Evolutionary conservation across 257 asterid species (phyloP), one percentile per base, ranked within the genome.

Genomic region (Jaltomata sinuosa): DNA sequence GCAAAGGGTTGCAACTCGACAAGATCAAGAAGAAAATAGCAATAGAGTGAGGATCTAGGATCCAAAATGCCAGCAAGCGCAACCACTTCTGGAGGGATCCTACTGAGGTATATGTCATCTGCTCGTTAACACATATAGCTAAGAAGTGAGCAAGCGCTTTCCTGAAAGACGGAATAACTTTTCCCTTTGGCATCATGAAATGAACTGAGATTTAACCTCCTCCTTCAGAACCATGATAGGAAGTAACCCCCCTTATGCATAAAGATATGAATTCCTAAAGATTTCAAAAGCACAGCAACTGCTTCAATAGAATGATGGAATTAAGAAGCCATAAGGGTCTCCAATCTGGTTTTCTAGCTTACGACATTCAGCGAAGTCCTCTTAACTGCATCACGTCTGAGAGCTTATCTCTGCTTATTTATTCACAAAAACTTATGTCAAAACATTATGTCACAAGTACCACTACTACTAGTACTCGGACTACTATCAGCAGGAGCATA

Each of bases 141-240:
- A 22, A 38, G 82, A 71, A 45, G 82, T 74, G n/a, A 55, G 38
- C 2, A 64, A 64, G 29, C 5, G 11, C 19, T 29, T 64, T 31
- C 11, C 40, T 2, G 11, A 31, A 31, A 7, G 11, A 8, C 40
- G 1, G 42, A 64, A 29, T 64, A 31, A 64, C 42, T 67, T 79
- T 85, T 34, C 65, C 74, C 89, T 71, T 80, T 34, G 16, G 76
- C 83, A 49, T 87, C 88, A 81, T 84, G 87, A 83, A 71, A 64
- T 49, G 49, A 85, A 80, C 83, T 81, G 86, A 83, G 80, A n/a
- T 71, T 83, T 69, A 84, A 57, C 83, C 34, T 38, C 64, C 84
- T 67, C 27, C 31, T 71, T 79, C 50, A 81, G n/a, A 25, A 61
- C 10, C 32, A 25, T 19, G 11, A 49, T 14, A 77, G 22, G 55